These are phyloP conservation scores for Cystobasidiaceae sp. DNA, from an alignment of 1,284 basidiomycete genomes.

Conservation along the genomic window DNA sequence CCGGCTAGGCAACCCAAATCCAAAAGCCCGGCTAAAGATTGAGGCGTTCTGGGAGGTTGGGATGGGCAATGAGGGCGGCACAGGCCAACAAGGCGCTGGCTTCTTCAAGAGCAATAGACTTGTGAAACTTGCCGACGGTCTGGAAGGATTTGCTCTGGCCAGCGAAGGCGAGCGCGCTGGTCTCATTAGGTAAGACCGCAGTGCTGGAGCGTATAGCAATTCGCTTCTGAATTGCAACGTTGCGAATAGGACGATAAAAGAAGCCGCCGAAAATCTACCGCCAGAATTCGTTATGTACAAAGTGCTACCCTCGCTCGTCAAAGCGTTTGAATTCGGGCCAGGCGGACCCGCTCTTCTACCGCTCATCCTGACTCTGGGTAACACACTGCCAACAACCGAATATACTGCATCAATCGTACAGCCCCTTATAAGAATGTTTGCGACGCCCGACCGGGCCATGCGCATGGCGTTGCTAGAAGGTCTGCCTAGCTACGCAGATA, in stretches of 20 bases:
- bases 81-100: conserved; percentile 51
- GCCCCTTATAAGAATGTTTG: conserved; percentile 75
- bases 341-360: conserved; percentile 66
- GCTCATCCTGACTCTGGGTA: conserved; percentile 72
- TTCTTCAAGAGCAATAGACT: conserved; percentile 83
- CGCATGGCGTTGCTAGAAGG: conserved; percentile 89
- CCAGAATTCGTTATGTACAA: conserved; percentile 78
- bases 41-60: conserved; percentile 64
- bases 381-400: conserved; percentile 64
- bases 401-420: conserved; percentile 65
- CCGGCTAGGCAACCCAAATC: conserved; percentile 79
- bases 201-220: too few species aligned
- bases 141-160: conserved; percentile 80
- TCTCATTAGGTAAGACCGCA: conserved; percentile 55
- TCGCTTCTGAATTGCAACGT: neutral
- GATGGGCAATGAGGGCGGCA: conserved; percentile 55
- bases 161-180: conserved; percentile 73
- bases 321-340: conserved; percentile 76
- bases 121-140: conserved; percentile 73
- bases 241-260: conserved; percentile 58
- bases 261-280: conserved; percentile 73
- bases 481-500: conserved; percentile 75
- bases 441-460: conserved; percentile 83
- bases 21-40: conserved; percentile 68
- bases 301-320: conserved; percentile 79